Evolutionary conservation across 805 yeast genomes (phyloP).

Genomic region (Pichia cephalocereana): DNA sequence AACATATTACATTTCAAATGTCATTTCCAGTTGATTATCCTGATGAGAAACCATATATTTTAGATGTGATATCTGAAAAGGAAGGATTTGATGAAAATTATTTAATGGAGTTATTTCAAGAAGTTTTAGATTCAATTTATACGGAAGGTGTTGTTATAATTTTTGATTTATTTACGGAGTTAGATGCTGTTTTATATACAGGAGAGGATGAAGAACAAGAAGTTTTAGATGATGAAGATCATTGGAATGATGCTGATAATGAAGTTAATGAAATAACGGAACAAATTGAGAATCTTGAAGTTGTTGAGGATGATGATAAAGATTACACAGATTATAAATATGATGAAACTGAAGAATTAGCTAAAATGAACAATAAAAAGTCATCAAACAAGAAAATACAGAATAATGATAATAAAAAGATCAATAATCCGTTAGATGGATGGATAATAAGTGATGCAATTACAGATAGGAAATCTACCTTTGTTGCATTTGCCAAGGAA

Average conservation of each 20-base stretch:
- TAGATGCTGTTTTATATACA: constrained; percentile 43
- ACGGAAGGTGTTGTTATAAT: constrained; percentile 60
- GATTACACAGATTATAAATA: constrained; percentile 14
- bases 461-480: constrained; percentile 76
- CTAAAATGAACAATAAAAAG: constrained; percentile 9
- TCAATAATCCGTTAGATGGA: constrained; percentile 44
- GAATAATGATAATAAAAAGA: constrained; percentile 3
- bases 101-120: constrained; percentile 37
- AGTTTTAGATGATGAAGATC: constrained; percentile 15
- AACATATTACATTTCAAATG: constrained; percentile 50
- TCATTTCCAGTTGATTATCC: constrained; percentile 73
- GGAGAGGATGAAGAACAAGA: constrained; percentile 24
- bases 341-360: constrained; percentile 22
- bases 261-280: constrained; percentile 1
- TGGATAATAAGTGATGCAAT: constrained; percentile 78
- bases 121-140: constrained; percentile 45
- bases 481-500: constrained; percentile 62
- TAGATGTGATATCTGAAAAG: constrained; percentile 37
- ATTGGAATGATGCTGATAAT: constrained; percentile 14
- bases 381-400: constrained; percentile 1
- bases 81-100: constrained; percentile 36
- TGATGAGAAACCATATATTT: constrained; percentile 45
- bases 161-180: constrained; percentile 67
- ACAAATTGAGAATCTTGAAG: background rate
- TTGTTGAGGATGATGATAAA: constrained; percentile 1